phyloP scores from a whole-genome alignment of 2,329 filamentous ascomycete genomes.

The Botrytis pseudocinerea region DNA sequence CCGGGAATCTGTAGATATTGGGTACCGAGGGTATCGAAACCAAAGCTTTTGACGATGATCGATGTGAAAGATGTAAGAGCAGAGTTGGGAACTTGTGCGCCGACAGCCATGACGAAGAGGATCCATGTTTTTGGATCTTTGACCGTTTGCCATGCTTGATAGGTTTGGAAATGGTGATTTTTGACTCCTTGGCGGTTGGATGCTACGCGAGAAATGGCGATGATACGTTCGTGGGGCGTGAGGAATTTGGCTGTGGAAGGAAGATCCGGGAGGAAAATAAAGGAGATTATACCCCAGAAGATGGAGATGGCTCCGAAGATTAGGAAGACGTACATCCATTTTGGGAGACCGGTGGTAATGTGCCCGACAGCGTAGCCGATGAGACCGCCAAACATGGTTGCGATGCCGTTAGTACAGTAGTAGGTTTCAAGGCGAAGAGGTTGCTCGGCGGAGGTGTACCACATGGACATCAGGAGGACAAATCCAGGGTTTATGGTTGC shows the following conservation, averaged over 20 bases:
- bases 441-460: conserved; percentile 46
- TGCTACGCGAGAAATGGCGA: conserved; percentile 55
- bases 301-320: conserved; percentile 58
- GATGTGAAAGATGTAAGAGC: conserved; percentile 52
- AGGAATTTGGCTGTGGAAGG: conserved; percentile 64
- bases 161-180: conserved; percentile 50
- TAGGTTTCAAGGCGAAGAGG: conserved; percentile 43
- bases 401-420: conserved; percentile 45
- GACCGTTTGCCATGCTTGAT: conserved; percentile 50
- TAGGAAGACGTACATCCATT: conserved; percentile 60
- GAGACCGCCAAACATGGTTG: conserved; percentile 53
- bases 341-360: conserved; percentile 51
- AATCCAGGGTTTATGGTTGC: conserved; percentile 54
- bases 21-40: conserved; percentile 49
- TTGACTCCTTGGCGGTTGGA: conserved; percentile 55
- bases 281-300: conserved; percentile 55
- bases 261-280: conserved; percentile 61
- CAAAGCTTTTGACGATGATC: conserved; percentile 36
- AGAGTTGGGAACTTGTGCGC: conserved; percentile 57
- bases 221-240: conserved; percentile 53
- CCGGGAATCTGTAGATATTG: conserved; percentile 62
- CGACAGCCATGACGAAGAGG: conserved; percentile 52
- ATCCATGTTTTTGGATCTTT: conserved; percentile 61
- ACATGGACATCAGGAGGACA: conserved; percentile 44
- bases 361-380: conserved; percentile 53